phyloP scores from a whole-genome alignment of 2,329 filamentous ascomycete species.

The Talaromyces amestolkiae region DNA sequence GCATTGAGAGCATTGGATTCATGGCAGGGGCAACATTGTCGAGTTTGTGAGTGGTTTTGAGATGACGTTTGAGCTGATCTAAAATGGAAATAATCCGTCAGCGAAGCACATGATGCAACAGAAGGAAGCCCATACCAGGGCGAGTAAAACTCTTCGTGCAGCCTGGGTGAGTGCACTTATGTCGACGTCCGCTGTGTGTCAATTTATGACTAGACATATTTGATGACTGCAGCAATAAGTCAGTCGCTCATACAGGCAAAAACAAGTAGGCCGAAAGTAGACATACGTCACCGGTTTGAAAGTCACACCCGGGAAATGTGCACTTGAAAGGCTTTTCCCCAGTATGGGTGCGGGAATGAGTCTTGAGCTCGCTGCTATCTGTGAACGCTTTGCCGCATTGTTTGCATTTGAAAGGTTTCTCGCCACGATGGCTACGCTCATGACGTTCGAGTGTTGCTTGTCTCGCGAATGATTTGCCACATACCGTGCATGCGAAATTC shows the following conservation, averaged over 20 bases:
- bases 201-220: slow-evolving; percentile 47
- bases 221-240: slow-evolving; percentile 34
- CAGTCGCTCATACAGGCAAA: not conserved
- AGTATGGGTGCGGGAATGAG: slow-evolving; percentile 43
- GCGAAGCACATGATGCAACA: not conserved
- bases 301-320: slow-evolving; percentile 42
- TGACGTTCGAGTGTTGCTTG: slow-evolving; percentile 45
- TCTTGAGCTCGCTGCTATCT: slow-evolving; percentile 47
- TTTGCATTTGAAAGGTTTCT: slow-evolving; percentile 44
- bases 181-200: slow-evolving; percentile 43
- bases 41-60: slow-evolving; percentile 21
- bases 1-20: not conserved
- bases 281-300: slow-evolving; percentile 45
- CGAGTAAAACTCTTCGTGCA: slow-evolving; percentile 46
- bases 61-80: slow-evolving; percentile 22
- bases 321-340: slow-evolving; percentile 47
- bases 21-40: slow-evolving; percentile 1
- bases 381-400: slow-evolving; percentile 44
- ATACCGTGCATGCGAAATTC: slow-evolving; percentile 42
- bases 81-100: not conserved
- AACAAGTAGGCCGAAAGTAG: not conserved
- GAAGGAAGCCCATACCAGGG: slow-evolving; percentile 34
- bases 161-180: slow-evolving; percentile 40
- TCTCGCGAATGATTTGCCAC: slow-evolving; percentile 42
- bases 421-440: slow-evolving; percentile 45